Evolutionary conservation across 768 basidiomycete species (phyloP), one percentile per base, ranked within the genome.

Genomic region (Amanita rubescens): DNA sequence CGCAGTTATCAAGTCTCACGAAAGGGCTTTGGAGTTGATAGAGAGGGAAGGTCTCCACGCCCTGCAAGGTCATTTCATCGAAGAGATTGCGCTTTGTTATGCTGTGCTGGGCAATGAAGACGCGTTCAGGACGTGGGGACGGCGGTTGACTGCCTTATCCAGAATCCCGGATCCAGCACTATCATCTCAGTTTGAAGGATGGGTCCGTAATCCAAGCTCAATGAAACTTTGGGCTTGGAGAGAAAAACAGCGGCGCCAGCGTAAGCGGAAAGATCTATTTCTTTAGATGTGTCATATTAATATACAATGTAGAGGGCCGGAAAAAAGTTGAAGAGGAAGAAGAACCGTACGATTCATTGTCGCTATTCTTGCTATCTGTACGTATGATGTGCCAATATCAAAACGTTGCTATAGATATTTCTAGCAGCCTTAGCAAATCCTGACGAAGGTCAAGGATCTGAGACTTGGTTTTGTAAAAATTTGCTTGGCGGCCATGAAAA

Each of bases 171-270:
- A 73, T 55, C 61, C 63, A 3, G 48, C 41, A 11, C 57, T 67
- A 24, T 64, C 66, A 2, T 49, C 43, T 11, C 67, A 67, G 54
- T 61, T 72, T 54, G 59, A 61, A 42, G 55, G 52, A 25, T 68
- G 66, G 65, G 52, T 71, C 14, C 60, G 62, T 35, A 63, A 72
- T 54, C 69, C 68, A 1, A 45, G 37, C 19, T 62, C 59, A 20
- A 64, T 64, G 37, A 69, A 66, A 51, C 65, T 62, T 47, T 77
- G 75, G 75, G 75, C 63, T 10, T 72, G 72, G 72, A 70, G 74
- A 54, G 67, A 65, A 55, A 70, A n/a, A n/a, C n/a, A n/a, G n/a
- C n/a, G n/a, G n/a, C n/a, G n/a, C n/a, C n/a, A n/a, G n/a, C n/a
- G n/a, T n/a, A n/a, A n/a, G n/a, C n/a, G n/a, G n/a, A n/a, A n/a